Base-by-base conservation (phyloP, 768 basidiomycete genomes). In the Mycena rosella region DNA sequence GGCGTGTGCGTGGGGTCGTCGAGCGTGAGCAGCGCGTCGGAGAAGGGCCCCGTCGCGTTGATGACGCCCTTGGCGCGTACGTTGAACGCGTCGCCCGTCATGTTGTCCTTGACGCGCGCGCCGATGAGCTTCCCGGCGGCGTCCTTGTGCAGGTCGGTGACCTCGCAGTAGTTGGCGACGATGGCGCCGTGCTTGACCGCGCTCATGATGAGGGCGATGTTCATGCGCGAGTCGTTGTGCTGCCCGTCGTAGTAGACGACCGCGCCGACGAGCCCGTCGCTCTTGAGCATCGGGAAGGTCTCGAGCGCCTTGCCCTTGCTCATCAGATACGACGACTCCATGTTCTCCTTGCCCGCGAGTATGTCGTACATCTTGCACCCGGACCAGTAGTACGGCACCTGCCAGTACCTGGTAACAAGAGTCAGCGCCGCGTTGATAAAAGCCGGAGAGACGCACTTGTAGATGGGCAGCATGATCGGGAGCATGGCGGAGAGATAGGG, bases 201-300 rank as follows among this genome's bases (percentile, higher is more conserved):
- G 20, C 92, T 98, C 89, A 98, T 90, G 74, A 97, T 87, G 34
- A 99, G 84, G 0, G 97, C 95, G 60, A 97, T 88, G 83, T 99
- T 99, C 98, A 99, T 99, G 17, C 97, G 89, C 1, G 97, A 92
- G 74, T 99, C 98, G 74, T 99, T 99, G 80, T 99, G 97, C 81
- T 98, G 97, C 60, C 96, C 96, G 74, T 99, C 97, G 72, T 99
- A 98, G 80, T 99, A 99, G 18, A 99, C 97, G 60, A 99, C 84
- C 17, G 96, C 96, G 22, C 96, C 96, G 34, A 96, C 95, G 14
- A 98, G 86, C 4, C 96, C 96, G 8, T 98, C 91, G 34, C 84
- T 85, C 78, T 99, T 98, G 68, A 99, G 86, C 94, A 97, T 98
- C 0, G 97, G 97, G 83, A 99, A 99, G 0, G 93, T 89, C 75